Percentiles rank a stretch among this genome's conserved stretches.
phyloP scores from a whole-genome alignment of 2,329 filamentous ascomycete species.

The Myrmaecium sp. region DNA sequence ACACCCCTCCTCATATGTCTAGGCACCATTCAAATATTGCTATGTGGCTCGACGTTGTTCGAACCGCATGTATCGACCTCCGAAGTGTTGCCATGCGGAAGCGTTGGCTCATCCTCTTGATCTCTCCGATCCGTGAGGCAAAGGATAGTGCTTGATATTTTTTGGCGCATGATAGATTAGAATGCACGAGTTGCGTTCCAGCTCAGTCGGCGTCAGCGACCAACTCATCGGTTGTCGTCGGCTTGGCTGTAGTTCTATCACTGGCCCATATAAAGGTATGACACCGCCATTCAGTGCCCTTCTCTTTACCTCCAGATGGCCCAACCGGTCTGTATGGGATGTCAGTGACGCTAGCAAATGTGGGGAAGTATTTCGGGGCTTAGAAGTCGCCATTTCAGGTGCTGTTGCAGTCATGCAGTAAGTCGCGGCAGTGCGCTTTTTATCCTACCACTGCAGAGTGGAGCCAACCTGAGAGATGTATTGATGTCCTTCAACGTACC shows the following conservation, averaged over 20 bases:
- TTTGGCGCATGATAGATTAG: no score
- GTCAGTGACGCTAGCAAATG: constrained; percentile 8
- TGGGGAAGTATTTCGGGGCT: background rate
- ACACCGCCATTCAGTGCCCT: constrained; percentile 73
- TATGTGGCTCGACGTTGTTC: no score
- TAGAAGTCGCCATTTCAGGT: background rate
- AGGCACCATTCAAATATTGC: no score
- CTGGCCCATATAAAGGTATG: constrained; percentile 61
- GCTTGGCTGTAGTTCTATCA: constrained; percentile 49
- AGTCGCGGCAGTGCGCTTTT: background rate
- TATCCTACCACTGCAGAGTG: background rate
- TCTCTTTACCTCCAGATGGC: constrained; percentile 71
- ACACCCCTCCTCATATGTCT: no score
- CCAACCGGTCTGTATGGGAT: constrained; percentile 47
- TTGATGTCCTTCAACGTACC: constrained; percentile 29
- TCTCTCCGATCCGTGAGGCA: no score
- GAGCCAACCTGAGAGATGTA: background rate
- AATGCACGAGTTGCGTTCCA: no score
- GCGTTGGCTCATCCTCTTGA: no score
- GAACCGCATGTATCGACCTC: no score
- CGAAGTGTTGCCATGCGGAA: no score
- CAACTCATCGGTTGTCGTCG: no score
- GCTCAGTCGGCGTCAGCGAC: no score
- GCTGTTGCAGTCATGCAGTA: background rate
- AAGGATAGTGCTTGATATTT: no score